Percentiles rank a stretch among this genome's conserved stretches.
These are phyloP conservation scores for Fraxinus angustifolia DNA, from an alignment of 305 asterid species.

Conservation along the genomic window DNA sequence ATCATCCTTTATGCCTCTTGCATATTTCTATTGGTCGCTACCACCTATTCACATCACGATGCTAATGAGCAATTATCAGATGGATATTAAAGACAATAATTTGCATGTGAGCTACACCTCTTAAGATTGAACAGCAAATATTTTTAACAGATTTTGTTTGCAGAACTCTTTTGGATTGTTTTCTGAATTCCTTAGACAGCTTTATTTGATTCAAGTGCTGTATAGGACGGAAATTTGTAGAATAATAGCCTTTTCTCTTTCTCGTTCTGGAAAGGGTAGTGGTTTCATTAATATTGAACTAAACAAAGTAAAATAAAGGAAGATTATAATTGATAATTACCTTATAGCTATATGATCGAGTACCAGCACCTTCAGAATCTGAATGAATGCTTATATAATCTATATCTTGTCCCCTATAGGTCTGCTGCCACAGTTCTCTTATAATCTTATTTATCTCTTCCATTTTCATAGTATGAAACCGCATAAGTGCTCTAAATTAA, in stretches of 20 bases:
- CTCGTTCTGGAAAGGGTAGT: conserved; percentile 8
- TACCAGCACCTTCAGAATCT: conserved; percentile 91
- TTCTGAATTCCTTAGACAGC: background rate
- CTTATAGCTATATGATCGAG: conserved; percentile 96
- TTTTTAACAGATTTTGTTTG: background rate
- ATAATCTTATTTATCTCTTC: conserved; percentile 97
- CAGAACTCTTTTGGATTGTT: background rate
- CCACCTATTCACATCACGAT: background rate
- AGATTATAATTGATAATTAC: conserved; percentile 32
- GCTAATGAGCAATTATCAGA: background rate
- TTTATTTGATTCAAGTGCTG: conserved; percentile 8
- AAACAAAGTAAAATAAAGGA: conserved; percentile 6
- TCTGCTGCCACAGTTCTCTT: conserved; percentile 98
- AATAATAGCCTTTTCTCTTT: background rate
- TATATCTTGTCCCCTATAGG: conserved; percentile 98
- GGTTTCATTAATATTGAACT: conserved; percentile 3
- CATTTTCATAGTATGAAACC: conserved; percentile 97
- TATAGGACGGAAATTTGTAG: conserved; percentile 2
- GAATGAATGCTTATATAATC: conserved; percentile 94
- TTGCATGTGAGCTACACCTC: background rate
- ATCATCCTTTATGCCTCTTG: background rate
- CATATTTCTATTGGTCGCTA: background rate
- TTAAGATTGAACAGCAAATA: background rate
- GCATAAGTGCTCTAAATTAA: conserved; percentile 83
- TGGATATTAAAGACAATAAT: background rate